Percentiles rank a stretch among this genome's conserved stretches.
Conservation (phyloP, 2,329 filamentous ascomycete species). For the Chaetomiaceae sp. region DNA sequence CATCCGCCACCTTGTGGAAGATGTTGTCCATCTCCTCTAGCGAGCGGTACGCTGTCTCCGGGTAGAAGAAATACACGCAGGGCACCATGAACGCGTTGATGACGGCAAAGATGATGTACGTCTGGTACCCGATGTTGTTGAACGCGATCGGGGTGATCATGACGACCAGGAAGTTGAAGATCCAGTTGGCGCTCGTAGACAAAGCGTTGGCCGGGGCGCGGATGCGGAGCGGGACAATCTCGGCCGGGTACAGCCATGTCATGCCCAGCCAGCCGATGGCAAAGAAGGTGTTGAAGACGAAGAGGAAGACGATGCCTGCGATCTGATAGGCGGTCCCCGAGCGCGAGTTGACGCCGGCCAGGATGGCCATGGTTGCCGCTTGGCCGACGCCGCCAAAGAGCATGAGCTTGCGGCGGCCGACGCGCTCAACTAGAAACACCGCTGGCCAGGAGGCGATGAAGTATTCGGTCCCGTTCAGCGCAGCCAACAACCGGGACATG, state of each 20-base stretch:
- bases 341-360: slow-evolving; percentile 51
- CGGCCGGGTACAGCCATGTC: slow-evolving; percentile 57
- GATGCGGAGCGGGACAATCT: slow-evolving; percentile 50
- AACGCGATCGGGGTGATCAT: slow-evolving; percentile 63
- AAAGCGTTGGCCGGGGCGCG: slow-evolving; percentile 56
- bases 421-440: slow-evolving; percentile 49
- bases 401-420: slow-evolving; percentile 45
- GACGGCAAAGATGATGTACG: slow-evolving; percentile 59
- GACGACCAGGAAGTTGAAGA: slow-evolving; percentile 47
- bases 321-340: slow-evolving; percentile 28
- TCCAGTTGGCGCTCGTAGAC: slow-evolving; percentile 60
- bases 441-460: slow-evolving; percentile 52
- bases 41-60: slow-evolving; percentile 59
- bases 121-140: slow-evolving; percentile 47
- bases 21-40: slow-evolving; percentile 65
- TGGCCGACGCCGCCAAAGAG: slow-evolving; percentile 46
- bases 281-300: slow-evolving; percentile 52
- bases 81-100: slow-evolving; percentile 60
- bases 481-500: slow-evolving; percentile 47
- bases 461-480: slow-evolving; percentile 52
- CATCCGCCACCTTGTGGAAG: slow-evolving; percentile 51
- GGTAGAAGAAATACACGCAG: slow-evolving; percentile 58
- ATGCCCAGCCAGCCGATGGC: slow-evolving; percentile 50
- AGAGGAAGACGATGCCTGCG: slow-evolving; percentile 39
- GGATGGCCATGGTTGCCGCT: slow-evolving; percentile 59